Percentiles rank a stretch among this genome's conserved stretches.
phyloP scores from a whole-genome alignment of 2,329 filamentous ascomycete species.

The Clarireedia hainanense region DNA sequence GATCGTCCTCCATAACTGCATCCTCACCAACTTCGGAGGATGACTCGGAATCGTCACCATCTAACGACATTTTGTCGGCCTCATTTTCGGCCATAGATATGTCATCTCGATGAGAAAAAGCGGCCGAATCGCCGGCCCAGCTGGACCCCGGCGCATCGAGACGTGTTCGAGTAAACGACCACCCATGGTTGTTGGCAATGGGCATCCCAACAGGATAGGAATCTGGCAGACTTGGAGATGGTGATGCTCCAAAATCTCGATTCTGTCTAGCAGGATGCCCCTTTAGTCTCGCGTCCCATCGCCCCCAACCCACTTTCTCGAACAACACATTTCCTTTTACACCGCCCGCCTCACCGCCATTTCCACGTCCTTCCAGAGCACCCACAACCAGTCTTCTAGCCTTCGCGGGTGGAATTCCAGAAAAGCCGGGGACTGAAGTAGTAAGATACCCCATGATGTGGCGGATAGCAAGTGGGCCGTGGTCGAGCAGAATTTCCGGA shows the following conservation, averaged over 20 bases:
- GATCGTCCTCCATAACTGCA: slow-evolving; percentile 63
- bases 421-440: slow-evolving; percentile 87
- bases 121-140: slow-evolving; percentile 61
- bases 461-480: slow-evolving; percentile 88
- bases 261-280: slow-evolving; percentile 48
- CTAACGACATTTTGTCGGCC: slow-evolving; percentile 91
- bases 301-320: slow-evolving; percentile 94
- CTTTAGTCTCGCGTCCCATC: slow-evolving; percentile 79
- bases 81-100: slow-evolving; percentile 70
- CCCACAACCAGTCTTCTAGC: slow-evolving; percentile 87
- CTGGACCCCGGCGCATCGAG: slow-evolving; percentile 49
- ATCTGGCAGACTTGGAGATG: slow-evolving; percentile 36
- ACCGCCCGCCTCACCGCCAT: slow-evolving; percentile 50
- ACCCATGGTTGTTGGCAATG: slow-evolving; percentile 40
- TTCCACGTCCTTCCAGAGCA: slow-evolving; percentile 70
- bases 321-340: slow-evolving; percentile 69
- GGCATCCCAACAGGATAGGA: slow-evolving; percentile 46
- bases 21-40: slow-evolving; percentile 65
- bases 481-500: slow-evolving; percentile 79
- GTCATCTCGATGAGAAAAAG: slow-evolving; percentile 65
- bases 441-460: slow-evolving; percentile 94
- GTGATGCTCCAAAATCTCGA: slow-evolving; percentile 31
- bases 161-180: slow-evolving; percentile 41
- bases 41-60: slow-evolving; percentile 59
- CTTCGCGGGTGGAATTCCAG: slow-evolving; percentile 79